Conservation (phyloP, 768 basidiomycete species). For the Phaffia tasmanica region DNA sequence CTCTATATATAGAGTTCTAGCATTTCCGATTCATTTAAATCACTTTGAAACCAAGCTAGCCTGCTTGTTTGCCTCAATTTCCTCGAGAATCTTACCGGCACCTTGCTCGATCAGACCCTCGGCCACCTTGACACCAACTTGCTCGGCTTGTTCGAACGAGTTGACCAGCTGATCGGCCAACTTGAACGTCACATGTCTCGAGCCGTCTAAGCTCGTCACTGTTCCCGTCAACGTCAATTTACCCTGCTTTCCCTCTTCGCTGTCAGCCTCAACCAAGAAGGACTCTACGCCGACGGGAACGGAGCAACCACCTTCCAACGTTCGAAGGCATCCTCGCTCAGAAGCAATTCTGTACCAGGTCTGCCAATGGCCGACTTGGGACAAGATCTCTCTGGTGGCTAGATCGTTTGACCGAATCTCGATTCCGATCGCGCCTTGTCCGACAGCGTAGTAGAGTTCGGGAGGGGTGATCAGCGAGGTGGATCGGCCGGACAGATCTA, state of each 20-base stretch:
- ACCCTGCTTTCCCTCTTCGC: slow-evolving; percentile 34
- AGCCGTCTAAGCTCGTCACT: slow-evolving; percentile 72
- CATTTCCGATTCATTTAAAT: too few species aligned
- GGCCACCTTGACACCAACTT: slow-evolving; percentile 58
- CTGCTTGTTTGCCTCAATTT: slow-evolving; percentile 60
- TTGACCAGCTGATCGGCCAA: slow-evolving; percentile 48
- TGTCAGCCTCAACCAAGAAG: slow-evolving; percentile 35
- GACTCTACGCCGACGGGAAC: slow-evolving; percentile 82
- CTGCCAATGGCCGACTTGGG: slow-evolving; percentile 58
- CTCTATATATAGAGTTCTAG: too few species aligned
- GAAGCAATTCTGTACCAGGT: slow-evolving; percentile 68
- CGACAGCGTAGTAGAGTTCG: slow-evolving; percentile 66
- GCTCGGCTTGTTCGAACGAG: slow-evolving; percentile 53
- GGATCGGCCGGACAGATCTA: slow-evolving; percentile 54
- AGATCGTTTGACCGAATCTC: slow-evolving; percentile 60
- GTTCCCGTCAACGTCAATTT: slow-evolving; percentile 60
- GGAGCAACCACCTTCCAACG: slow-evolving; percentile 91
- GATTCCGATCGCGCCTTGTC: slow-evolving; percentile 81
- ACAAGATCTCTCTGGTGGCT: slow-evolving; percentile 53
- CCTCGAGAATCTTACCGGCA: slow-evolving; percentile 67
- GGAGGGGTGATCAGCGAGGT: slow-evolving; percentile 59
- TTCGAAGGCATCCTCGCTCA: slow-evolving; percentile 77
- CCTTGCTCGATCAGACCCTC: slow-evolving; percentile 54
- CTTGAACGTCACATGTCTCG: slow-evolving; percentile 53
- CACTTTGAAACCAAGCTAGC: slow-evolving; percentile 5